Base-by-base conservation (phyloP, 345 rosid species). In the Populus ilicifolia region DNA sequence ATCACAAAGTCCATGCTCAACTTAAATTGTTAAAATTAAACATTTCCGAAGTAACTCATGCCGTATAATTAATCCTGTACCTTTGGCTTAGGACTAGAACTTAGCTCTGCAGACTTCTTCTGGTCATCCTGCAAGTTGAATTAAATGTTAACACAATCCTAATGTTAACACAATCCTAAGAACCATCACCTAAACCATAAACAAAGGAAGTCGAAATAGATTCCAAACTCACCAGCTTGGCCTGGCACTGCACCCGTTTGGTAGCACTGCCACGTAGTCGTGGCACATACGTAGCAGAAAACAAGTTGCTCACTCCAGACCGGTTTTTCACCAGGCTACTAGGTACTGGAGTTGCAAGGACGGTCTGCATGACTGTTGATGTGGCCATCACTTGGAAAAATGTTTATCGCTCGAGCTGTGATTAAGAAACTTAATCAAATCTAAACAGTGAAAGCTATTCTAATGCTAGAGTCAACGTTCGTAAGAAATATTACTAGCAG, bases 321-420 rank as follows among this genome's bases (percentile, higher is more conserved):
- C 12, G 46, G 46, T 43, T 43, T 2, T 43, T 43, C 77, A 5
- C 0, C 2, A 12, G 6, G 35, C 5, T 74, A 29, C 81, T 74
- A 27, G 80, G 16, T 2, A 83, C 70, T 3, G 92, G 89, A 36
- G 79, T 79, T 0, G 84, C 82, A 0, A 90, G 79, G 68, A 87
- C 77, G 1, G 92, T 78, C 23, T 89, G 95, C 85, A 89, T 76
- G 54, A 72, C 67, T 38, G 87, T 43, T 0, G 86, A 70, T 17
- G 86, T 78, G 36, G 91, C 88, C 89, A 91, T 89, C 3, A 9
- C 44, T 41, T 41, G 10, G 13, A 10, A 9, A 3, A 41, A 12
- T 9, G 44, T 41, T 41, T 41, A 43, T 43, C 46, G 11, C 46
- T 11, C 46, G 46, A 43, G 46, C 46, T 43, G 13, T 43, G 46